Conservation (phyloP, 495 filamentous ascomycete genomes). For the Penicillium canariense region DNA sequence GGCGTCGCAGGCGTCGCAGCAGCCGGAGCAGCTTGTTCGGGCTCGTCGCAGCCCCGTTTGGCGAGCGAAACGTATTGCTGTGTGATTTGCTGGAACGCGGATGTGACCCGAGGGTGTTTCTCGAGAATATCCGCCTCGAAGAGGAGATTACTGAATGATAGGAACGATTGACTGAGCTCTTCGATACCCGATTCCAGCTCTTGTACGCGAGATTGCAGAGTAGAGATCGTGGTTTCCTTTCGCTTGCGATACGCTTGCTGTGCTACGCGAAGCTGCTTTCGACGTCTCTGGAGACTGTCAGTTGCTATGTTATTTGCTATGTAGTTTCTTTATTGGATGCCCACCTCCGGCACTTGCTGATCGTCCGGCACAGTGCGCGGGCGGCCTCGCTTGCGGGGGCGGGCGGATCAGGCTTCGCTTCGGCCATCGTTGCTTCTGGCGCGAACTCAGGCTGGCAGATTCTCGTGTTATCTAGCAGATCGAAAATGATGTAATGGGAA, state of each 20-base stretch:
- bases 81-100: slow-evolving; percentile 45
- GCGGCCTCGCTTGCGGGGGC: slow-evolving; percentile 27
- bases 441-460: not conserved
- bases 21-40: slow-evolving; percentile 5
- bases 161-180: slow-evolving; percentile 72
- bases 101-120: slow-evolving; percentile 33
- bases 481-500: slow-evolving; percentile 3
- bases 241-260: slow-evolving; percentile 81
- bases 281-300: slow-evolving; percentile 43
- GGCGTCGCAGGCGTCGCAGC: not conserved
- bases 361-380: slow-evolving; percentile 25
- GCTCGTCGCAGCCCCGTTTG: slow-evolving; percentile 27
- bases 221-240: slow-evolving; percentile 81
- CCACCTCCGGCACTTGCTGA: slow-evolving; percentile 28
- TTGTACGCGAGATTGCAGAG: slow-evolving; percentile 65
- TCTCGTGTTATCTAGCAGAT: not conserved
- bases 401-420: slow-evolving; percentile 2
- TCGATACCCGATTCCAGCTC: slow-evolving; percentile 66
- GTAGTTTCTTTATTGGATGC: slow-evolving; percentile 1
- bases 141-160: slow-evolving; percentile 63
- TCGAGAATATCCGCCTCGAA: slow-evolving; percentile 47
- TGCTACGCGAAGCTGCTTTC: slow-evolving; percentile 83
- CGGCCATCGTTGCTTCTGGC: slow-evolving; percentile 9
- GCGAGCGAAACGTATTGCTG: slow-evolving; percentile 47
- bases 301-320: not conserved